Base-by-base conservation (phyloP, 192 early-diverging fungal species). In the Coemansia reversa region DNA sequence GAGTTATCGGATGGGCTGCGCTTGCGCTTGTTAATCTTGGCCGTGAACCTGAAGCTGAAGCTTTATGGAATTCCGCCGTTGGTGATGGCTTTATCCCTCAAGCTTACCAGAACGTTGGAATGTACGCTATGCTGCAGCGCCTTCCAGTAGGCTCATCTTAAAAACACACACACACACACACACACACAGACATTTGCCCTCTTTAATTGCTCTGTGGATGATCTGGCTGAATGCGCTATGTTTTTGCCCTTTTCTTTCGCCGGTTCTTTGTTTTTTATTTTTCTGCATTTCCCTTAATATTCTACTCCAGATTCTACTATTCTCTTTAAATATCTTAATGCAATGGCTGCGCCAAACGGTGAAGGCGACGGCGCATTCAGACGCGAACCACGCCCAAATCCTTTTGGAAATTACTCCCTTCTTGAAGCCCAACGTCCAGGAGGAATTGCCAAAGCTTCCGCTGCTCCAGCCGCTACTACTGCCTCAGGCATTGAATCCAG, bases 321-420 rank as follows among this genome's bases (percentile, higher is more conserved):
- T 2, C 27, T 3, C 3, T 27, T 2, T 27, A 27, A n/a, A n/a
- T n/a, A n/a, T n/a, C 8, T 45, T 16, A 14, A 16, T 12, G 4
- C 52, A 53, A 53, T 53, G 52, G 12, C 52, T n/a, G 52, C 52
- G 23, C 9, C 24, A 22, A 14, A 11, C 52, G 18, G 55, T n/a
- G 55, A 30, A 16, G 29, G 27, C 27, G 61, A 20, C 20, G 57
- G 5, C 5, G 32, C 14, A 11, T 45, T 27, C 24, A 50, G 45
- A 24, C 56, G 61, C 19, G 62, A 70, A 25, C 61, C 65, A 4
- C 65, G 49, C 19, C 55, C 71, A 25, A 80, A 80, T 49, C 77
- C 77, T 32, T 80, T 80, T 61, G 77, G 77, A 11, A 80, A 80
- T 28, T 80, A 80, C 68, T 80, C 77, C 55, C 53, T 80, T 23